Conservation (phyloP, 164 flowering plant genomes). For the Stephania yunnanensis region DNA sequence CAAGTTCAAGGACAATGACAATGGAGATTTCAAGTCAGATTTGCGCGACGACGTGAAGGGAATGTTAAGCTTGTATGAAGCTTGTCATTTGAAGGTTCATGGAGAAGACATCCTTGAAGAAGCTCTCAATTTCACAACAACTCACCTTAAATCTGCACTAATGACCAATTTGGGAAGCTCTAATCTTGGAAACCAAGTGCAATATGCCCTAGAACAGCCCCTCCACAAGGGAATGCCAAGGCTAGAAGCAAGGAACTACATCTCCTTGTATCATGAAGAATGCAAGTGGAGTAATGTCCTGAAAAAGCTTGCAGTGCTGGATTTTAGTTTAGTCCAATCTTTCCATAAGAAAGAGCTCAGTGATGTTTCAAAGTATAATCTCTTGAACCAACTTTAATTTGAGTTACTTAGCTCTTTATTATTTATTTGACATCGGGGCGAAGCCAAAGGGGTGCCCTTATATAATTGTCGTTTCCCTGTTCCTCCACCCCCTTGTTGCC, state of each 20-base stretch:
- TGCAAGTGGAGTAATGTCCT: conserved; percentile 8
- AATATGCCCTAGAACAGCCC: conserved; percentile 32
- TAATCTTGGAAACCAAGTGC: conserved; percentile 6
- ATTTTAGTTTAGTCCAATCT: conserved; percentile 41
- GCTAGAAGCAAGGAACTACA: conserved; percentile 32
- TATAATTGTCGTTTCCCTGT: too few species aligned
- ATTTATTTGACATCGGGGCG: too few species aligned
- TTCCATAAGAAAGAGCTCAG: conserved; percentile 27
- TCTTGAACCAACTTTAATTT: neutral
- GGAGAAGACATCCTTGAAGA: neutral
- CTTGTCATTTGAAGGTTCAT: neutral
- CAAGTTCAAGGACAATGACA: neutral
- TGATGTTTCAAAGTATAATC: conserved; percentile 25
- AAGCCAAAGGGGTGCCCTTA: neutral
- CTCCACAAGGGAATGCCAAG: conserved; percentile 29
- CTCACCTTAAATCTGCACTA: conserved; percentile 8
- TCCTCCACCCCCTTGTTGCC: too few species aligned
- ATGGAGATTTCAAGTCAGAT: neutral
- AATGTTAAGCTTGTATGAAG: neutral
- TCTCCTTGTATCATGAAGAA: conserved; percentile 13
- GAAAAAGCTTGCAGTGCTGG: conserved; percentile 32
- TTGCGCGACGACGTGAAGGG: neutral
- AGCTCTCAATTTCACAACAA: conserved; percentile 22
- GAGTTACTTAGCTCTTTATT: neutral
- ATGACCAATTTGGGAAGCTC: conserved; percentile 10